phyloP scores from a whole-genome alignment of 2,329 filamentous ascomycete species.

The Zalaria sp. region DNA sequence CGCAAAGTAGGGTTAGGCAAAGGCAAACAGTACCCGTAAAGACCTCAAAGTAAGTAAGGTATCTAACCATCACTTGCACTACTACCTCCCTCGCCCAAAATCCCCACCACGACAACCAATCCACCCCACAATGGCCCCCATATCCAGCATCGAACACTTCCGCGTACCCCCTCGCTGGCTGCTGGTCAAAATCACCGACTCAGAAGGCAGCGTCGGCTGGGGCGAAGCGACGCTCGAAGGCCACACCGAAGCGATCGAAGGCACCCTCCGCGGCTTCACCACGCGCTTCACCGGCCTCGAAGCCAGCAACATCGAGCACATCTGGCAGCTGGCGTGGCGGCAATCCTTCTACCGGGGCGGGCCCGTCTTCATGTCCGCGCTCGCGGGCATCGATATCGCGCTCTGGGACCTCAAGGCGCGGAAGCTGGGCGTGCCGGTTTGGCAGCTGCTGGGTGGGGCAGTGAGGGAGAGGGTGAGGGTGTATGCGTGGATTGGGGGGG shows the following conservation, averaged over 20 bases:
- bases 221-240: constrained; percentile 61
- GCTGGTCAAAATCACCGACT: constrained; percentile 61
- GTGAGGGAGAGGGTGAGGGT: constrained; percentile 54
- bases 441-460: constrained; percentile 61
- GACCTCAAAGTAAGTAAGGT: too few relatives aligned
- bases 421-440: constrained; percentile 50
- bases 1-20: too few relatives aligned
- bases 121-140: constrained; percentile 41
- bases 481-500: constrained; percentile 65
- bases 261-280: constrained; percentile 52
- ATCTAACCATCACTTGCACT: too few relatives aligned
- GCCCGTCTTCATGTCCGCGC: constrained; percentile 63
- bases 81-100: too few relatives aligned
- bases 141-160: constrained; percentile 57
- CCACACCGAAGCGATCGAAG: constrained; percentile 59
- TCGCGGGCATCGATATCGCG: constrained; percentile 64
- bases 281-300: constrained; percentile 49
- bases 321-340: constrained; percentile 61
- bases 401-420: constrained; percentile 64
- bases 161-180: constrained; percentile 62
- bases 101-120: neutral
- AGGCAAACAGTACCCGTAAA: too few relatives aligned
- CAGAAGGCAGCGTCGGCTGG: constrained; percentile 50
- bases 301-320: constrained; percentile 63
- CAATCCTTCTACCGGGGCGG: constrained; percentile 61